These are phyloP conservation scores for Viridothelium virens DNA, from an alignment of 495 filamentous ascomycete species.

Conservation along the genomic window DNA sequence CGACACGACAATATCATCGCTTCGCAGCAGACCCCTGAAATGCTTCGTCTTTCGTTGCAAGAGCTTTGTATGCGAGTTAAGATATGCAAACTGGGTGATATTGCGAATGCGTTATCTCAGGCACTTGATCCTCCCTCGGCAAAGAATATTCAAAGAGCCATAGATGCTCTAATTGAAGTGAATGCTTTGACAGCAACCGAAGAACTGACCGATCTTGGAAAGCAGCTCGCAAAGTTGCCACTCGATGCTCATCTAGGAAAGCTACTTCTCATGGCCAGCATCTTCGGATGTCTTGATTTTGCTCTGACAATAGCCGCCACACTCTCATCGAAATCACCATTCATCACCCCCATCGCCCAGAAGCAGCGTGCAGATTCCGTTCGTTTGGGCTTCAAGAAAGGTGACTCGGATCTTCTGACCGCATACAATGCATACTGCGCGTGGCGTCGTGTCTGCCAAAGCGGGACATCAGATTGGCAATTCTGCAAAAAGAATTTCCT, in stretches of 20 bases:
- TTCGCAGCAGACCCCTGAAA: constrained; percentile 90
- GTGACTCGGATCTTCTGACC: constrained; percentile 85
- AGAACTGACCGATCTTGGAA: constrained; percentile 76
- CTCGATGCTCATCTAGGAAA: constrained; percentile 94
- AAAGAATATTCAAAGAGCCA: constrained; percentile 84
- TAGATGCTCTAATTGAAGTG: constrained; percentile 88
- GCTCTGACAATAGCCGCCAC: constrained; percentile 85
- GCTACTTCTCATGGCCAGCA: constrained; percentile 69
- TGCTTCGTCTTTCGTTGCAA: constrained; percentile 86
- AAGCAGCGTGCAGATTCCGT: constrained; percentile 70
- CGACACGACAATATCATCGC: constrained; percentile 74
- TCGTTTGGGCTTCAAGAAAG: constrained; percentile 67
- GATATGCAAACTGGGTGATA: constrained; percentile 86
- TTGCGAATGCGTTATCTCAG: constrained; percentile 81
- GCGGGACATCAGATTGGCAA: constrained; percentile 61
- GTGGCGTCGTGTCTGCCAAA: constrained; percentile 73
- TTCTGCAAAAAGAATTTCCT: constrained; percentile 93
- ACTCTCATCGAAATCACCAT: constrained; percentile 89
- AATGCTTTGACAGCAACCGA: constrained; percentile 74
- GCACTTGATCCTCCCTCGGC: constrained; percentile 83
- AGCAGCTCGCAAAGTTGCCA: constrained; percentile 78
- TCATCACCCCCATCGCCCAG: constrained; percentile 74
- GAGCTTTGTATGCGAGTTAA: constrained; percentile 95
- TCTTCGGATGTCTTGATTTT: constrained; percentile 87
- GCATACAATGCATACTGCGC: constrained; percentile 85